These are phyloP conservation scores for Auriscalpium orientale DNA, from an alignment of 768 basidiomycete species.

Conservation along the genomic window DNA sequence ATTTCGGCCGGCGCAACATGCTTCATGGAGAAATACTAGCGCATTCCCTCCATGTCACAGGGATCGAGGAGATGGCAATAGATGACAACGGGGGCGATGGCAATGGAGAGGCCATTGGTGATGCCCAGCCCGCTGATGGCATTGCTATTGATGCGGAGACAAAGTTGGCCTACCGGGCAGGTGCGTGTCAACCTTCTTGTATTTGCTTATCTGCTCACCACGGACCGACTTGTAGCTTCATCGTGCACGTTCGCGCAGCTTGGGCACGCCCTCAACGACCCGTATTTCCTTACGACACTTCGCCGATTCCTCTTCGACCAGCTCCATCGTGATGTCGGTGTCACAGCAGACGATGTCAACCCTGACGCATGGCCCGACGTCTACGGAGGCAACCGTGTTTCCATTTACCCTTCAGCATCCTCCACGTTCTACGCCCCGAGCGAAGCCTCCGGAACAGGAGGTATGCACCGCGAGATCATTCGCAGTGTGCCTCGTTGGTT, in stretches of 20 bases:
- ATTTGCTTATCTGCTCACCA: not conserved
- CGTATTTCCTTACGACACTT: not conserved
- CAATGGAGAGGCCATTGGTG: not conserved
- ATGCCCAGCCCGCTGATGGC: not conserved
- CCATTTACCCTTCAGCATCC: not conserved
- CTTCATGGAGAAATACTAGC: not conserved
- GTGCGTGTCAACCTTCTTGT: not conserved
- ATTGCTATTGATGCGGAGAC: not conserved
- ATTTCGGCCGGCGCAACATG: slow-evolving; percentile 2
- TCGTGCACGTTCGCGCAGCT: not conserved
- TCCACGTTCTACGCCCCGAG: slow-evolving; percentile 3
- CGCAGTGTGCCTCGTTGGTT: not conserved
- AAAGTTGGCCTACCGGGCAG: not conserved
- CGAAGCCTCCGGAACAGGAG: not conserved
- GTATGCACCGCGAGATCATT: not conserved
- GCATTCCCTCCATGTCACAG: not conserved
- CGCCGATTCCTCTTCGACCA: not conserved
- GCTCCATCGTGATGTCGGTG: not conserved
- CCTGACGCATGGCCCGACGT: not conserved
- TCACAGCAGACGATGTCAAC: not conserved
- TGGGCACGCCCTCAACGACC: not conserved
- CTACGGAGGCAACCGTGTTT: not conserved
- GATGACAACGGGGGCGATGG: not conserved
- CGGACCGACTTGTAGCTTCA: not conserved
- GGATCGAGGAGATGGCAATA: no score